phyloP scores from a whole-genome alignment of 768 basidiomycete species.

The Russula compacta region DNA sequence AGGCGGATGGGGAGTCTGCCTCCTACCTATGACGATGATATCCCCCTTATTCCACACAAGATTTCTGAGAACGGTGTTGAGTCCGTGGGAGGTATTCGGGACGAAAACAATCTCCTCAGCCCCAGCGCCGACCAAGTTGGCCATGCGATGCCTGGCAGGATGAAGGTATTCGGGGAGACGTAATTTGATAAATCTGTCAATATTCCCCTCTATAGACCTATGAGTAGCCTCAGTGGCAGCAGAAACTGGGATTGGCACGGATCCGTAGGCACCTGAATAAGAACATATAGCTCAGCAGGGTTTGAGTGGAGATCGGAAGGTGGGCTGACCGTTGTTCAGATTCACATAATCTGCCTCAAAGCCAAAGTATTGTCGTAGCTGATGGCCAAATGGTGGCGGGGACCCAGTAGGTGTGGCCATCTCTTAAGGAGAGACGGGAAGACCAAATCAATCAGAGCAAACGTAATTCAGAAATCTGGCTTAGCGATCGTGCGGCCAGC shows the following conservation, averaged over 20 bases:
- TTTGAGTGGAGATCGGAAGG: neutral
- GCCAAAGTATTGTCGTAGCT: conserved; percentile 42
- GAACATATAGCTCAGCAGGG: neutral
- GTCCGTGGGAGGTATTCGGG: conserved; percentile 51
- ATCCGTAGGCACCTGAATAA: conserved; percentile 49
- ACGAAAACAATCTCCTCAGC: conserved; percentile 52
- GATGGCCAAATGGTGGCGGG: conserved; percentile 48
- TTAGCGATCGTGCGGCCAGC: too few relatives aligned
- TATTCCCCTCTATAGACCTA: conserved; percentile 40
- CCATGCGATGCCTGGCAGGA: conserved; percentile 37
- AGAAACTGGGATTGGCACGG: conserved; percentile 44
- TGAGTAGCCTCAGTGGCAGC: conserved; percentile 36
- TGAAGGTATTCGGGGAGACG: conserved; percentile 29
- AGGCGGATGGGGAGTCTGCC: conserved; percentile 19
- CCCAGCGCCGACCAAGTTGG: conserved; percentile 40
- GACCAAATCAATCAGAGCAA: neutral
- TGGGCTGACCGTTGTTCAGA: conserved; percentile 49
- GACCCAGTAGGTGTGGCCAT: neutral
- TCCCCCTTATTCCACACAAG: conserved; percentile 62
- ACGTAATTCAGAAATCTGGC: neutral
- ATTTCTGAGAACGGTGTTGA: conserved; percentile 61
- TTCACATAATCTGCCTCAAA: conserved; percentile 54
- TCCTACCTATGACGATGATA: conserved; percentile 49
- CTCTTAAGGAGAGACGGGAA: neutral
- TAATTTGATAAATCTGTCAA: conserved; percentile 46